Conservation (phyloP, 2,329 filamentous ascomycete genomes). For the Diaporthe aspalathi region DNA sequence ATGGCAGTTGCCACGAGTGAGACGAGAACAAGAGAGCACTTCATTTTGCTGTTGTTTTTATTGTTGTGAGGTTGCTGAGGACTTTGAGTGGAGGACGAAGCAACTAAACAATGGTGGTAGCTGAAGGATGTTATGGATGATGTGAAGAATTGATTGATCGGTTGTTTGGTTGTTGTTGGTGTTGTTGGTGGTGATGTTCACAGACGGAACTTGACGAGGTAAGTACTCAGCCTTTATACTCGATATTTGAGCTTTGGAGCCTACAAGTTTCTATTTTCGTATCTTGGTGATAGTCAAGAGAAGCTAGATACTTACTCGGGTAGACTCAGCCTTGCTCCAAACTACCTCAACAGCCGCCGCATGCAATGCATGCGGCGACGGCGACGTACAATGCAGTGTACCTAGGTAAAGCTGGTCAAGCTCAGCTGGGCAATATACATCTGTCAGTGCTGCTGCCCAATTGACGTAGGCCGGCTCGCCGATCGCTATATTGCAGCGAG, state of each 20-base stretch:
- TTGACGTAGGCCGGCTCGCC: constrained; percentile 7
- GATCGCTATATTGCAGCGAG: neutral
- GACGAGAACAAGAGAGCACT: constrained; percentile 3
- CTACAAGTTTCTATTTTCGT: constrained; percentile 21
- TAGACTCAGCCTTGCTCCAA: constrained; percentile 17
- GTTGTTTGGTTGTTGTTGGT: neutral
- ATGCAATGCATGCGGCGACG: constrained; percentile 1
- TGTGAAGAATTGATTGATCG: neutral
- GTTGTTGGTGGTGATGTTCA: neutral
- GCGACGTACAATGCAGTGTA: neutral
- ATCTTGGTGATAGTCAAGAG: neutral
- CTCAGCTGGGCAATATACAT: constrained; percentile 20
- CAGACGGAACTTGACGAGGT: neutral
- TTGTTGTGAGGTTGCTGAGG: neutral
- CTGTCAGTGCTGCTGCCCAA: neutral
- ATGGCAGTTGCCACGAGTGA: constrained; percentile 12
- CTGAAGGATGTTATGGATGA: neutral
- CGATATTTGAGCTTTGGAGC: neutral
- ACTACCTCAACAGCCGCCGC: constrained; percentile 12
- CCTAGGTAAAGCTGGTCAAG: neutral
- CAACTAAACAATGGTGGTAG: neutral
- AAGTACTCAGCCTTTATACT: neutral
- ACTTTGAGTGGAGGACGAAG: neutral
- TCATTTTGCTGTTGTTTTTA: constrained; percentile 1
- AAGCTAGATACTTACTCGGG: neutral